A percentile compares a stretch with the other conserved stretches of the same genome.
Evolutionary conservation across 1,284 basidiomycete genomes (phyloP).

Genomic region (Pascua sp.): DNA sequence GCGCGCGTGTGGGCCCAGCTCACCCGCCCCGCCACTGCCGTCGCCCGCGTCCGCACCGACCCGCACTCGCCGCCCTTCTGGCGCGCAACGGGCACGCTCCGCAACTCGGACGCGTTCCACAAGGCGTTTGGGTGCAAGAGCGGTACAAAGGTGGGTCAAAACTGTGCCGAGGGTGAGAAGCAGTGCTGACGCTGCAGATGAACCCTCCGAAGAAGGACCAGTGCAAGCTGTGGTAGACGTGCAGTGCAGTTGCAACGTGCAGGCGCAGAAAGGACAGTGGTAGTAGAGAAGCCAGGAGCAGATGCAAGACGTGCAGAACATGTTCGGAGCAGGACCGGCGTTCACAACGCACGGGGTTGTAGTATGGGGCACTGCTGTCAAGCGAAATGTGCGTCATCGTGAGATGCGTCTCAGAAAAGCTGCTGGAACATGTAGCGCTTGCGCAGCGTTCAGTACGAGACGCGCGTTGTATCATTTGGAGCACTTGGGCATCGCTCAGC

Average conservation of each 20-base stretch:
- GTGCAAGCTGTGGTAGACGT: slow-evolving; percentile 38
- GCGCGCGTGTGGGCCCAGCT: slow-evolving; percentile 48
- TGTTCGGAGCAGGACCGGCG: no score
- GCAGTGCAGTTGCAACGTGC: neutral
- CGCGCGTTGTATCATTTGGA: no score
- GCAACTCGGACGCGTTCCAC: slow-evolving; percentile 48
- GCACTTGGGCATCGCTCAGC: no score
- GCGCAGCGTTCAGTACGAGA: no score
- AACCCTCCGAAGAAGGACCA: slow-evolving; percentile 41
- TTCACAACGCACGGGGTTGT: no score
- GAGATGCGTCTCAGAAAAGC: no score
- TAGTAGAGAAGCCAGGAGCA: no score
- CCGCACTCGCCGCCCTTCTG: slow-evolving; percentile 78
- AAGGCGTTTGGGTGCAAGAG: slow-evolving; percentile 46
- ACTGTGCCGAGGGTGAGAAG: neutral
- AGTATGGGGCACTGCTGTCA: no score
- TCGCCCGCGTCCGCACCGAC: slow-evolving; percentile 76
- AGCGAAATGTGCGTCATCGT: no score
- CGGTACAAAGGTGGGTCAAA: slow-evolving; percentile 37
- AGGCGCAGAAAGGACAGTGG: no score
- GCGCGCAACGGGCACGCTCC: slow-evolving; percentile 76
- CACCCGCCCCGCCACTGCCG: slow-evolving; percentile 52
- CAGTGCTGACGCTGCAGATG: slow-evolving; percentile 21
- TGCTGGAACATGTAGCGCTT: no score
- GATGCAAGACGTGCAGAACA: no score